Percentiles rank a stretch among this genome's conserved stretches.
Evolutionary conservation across 345 rosid species (phyloP).

Genomic region (Moricandia moricandioides): DNA sequence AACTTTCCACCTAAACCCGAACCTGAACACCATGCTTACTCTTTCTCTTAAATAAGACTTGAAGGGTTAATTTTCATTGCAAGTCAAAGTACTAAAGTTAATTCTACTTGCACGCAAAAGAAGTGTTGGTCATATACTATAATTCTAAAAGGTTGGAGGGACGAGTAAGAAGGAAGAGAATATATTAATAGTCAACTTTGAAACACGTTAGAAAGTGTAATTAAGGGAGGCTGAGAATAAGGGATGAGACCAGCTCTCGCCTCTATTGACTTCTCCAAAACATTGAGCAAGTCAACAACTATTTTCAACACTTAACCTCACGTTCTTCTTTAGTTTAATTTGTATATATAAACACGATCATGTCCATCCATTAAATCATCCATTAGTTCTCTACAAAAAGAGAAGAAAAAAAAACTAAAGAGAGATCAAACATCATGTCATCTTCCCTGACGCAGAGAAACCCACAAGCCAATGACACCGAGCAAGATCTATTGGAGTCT

Average conservation of each 20-base stretch:
- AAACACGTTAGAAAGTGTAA: slow-evolving; percentile 3
- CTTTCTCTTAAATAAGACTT: no score
- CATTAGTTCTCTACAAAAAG: background rate
- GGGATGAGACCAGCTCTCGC: background rate
- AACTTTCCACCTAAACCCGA: no score
- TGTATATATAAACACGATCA: slow-evolving; percentile 8
- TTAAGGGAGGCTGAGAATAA: background rate
- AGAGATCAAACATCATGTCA: slow-evolving; percentile 2
- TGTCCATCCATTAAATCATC: background rate
- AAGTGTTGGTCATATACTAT: background rate
- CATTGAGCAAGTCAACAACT: slow-evolving; percentile 15
- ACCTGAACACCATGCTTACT: no score
- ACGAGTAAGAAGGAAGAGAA: background rate
- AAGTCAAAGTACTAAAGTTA: no score
- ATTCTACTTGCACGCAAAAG: background rate
- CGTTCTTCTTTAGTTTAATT: background rate
- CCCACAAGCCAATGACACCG: background rate
- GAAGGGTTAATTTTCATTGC: no score
- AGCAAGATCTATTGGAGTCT: slow-evolving; percentile 27
- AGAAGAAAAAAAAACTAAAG: background rate
- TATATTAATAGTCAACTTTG: background rate
- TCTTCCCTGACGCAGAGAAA: slow-evolving; percentile 28
- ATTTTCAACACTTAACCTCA: slow-evolving; percentile 5
- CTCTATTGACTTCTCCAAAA: slow-evolving; percentile 5
- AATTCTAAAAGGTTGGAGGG: background rate